Conservation (phyloP, 768 basidiomycete species). For the Glaciozyma martinii region DNA sequence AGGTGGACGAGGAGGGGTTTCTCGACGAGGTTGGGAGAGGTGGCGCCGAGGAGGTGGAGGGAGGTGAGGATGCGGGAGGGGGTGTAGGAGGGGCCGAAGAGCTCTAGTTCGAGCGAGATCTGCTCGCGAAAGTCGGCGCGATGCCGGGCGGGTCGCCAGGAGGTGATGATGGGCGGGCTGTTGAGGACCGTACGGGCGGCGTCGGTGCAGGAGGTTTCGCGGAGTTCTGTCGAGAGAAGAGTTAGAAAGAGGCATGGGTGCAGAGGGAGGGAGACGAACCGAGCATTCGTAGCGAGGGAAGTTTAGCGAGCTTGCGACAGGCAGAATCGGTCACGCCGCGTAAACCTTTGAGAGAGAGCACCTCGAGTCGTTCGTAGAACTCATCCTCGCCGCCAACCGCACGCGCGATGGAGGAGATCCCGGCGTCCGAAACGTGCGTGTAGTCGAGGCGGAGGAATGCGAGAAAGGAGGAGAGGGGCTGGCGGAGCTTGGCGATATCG, state of each 20-base stretch:
- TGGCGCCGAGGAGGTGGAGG: not conserved
- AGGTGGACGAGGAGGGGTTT: not conserved
- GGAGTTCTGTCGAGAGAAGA: not conserved
- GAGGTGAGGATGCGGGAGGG: not conserved
- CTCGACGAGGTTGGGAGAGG: not conserved
- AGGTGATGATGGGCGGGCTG: not conserved
- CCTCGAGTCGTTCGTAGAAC: slow-evolving; percentile 7
- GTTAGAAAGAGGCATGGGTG: no score
- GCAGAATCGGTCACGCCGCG: slow-evolving; percentile 1
- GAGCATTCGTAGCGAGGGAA: no score
- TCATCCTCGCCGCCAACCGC: not conserved
- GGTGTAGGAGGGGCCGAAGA: not conserved
- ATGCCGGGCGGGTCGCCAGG: not conserved
- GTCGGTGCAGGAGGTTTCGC: not conserved
- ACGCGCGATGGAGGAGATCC: slow-evolving; percentile 12
- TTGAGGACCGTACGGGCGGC: not conserved
- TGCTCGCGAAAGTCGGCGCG: no score
- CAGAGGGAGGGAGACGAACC: no score
- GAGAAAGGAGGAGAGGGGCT: slow-evolving; percentile 21
- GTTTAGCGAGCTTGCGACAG: no score
- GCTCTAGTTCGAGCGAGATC: not conserved
- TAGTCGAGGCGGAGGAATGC: slow-evolving; percentile 20
- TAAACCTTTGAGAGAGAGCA: slow-evolving; percentile 4
- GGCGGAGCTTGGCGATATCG: slow-evolving; percentile 14
- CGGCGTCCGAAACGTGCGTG: slow-evolving; percentile 11